These are phyloP conservation scores for Camelina laxa DNA, from an alignment of 345 rosid genomes.

Conservation along the genomic window DNA sequence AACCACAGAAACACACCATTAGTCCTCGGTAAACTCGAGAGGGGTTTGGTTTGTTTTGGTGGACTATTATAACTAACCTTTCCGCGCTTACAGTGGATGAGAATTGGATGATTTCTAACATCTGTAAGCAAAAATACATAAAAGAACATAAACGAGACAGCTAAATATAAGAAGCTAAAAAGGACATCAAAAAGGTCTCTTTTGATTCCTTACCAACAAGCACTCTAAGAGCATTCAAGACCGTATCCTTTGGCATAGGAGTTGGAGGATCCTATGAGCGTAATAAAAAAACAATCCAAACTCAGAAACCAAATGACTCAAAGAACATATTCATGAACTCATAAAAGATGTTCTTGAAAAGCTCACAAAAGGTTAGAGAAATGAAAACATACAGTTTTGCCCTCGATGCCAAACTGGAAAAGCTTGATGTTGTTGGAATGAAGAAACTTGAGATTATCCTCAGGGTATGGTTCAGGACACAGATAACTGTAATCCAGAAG, in stretches of 20 bases:
- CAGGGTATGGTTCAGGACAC: constrained; percentile 86
- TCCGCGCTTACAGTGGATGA: constrained; percentile 90
- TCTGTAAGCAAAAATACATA: constrained; percentile 52
- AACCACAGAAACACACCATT: constrained; percentile 10
- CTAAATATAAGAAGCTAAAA: neutral
- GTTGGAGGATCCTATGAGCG: constrained; percentile 61
- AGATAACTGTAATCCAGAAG: constrained; percentile 58
- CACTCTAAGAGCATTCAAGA: constrained; percentile 72
- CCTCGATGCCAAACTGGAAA: constrained; percentile 79
- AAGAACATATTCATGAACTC: neutral
- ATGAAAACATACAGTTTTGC: constrained; percentile 61
- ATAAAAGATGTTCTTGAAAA: neutral
- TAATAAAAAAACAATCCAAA: constrained; percentile 29
- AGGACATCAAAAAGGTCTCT: neutral
- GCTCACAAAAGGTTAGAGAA: neutral
- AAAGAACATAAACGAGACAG: neutral
- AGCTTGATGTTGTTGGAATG: constrained; percentile 59
- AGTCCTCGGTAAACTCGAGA: neutral
- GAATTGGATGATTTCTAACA: constrained; percentile 81
- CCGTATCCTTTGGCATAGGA: constrained; percentile 57
- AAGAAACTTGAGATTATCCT: constrained; percentile 67
- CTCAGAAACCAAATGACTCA: constrained; percentile 28
- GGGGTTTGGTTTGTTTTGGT: neutral
- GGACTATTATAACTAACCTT: constrained; percentile 53
- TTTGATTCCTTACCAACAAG: constrained; percentile 61